Evolutionary conservation across 2,329 filamentous ascomycete species (phyloP).

Genomic region (Pseudogymnoascus sp.): DNA sequence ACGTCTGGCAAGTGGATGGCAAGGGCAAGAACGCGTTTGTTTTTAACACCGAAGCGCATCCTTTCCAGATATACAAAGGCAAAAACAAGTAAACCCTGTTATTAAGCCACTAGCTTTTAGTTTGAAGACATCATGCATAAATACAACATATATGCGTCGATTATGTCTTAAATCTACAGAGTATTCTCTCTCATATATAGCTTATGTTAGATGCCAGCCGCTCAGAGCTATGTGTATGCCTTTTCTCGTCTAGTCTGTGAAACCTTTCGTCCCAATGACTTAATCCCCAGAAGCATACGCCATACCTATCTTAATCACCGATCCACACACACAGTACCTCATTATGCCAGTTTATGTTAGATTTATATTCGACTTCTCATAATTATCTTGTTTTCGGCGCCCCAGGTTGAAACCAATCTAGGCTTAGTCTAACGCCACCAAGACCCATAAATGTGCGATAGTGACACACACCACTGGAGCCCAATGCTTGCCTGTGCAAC

Average conservation of each 20-base stretch:
- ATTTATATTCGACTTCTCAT: neutral
- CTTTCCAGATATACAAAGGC: constrained; percentile 35
- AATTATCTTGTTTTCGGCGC: neutral
- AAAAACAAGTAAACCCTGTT: neutral
- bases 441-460: neutral
- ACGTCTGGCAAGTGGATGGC: constrained; percentile 44
- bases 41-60: constrained; percentile 59
- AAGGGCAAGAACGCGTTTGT: constrained; percentile 47
- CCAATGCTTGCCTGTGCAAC: neutral
- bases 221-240: neutral
- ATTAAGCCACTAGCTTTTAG: neutral
- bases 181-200: neutral
- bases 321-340: neutral
- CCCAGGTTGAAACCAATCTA: neutral
- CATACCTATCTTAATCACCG: neutral
- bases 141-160: neutral
- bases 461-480: neutral
- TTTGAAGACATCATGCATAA: neutral
- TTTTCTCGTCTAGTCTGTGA: neutral
- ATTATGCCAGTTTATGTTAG: neutral
- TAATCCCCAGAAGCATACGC: neutral
- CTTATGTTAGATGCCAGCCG: neutral
- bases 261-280: neutral
- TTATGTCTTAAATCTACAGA: neutral
- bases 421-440: neutral